Evolutionary conservation across 2,329 filamentous ascomycete genomes (phyloP).

Genomic region (Dactylellina sp.): DNA sequence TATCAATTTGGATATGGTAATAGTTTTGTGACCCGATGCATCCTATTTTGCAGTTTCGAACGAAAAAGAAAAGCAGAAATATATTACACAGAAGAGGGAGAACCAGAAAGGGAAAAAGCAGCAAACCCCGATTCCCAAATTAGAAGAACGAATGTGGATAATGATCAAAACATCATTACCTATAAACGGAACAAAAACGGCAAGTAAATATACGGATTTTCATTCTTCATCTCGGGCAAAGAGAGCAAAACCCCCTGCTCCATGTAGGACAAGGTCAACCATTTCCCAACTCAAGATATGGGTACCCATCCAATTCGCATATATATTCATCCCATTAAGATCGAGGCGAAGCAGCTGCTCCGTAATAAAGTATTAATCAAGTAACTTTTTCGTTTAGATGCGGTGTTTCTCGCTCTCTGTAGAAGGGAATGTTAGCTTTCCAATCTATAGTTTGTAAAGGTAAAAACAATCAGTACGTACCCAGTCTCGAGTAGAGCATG

Average conservation of each 20-base stretch:
- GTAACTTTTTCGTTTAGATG: constrained; percentile 66
- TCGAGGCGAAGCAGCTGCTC: background rate
- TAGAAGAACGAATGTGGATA: constrained; percentile 40
- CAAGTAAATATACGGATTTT: constrained; percentile 22
- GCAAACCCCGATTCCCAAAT: constrained; percentile 36
- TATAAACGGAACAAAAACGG: constrained; percentile 3
- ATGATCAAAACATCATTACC: constrained; percentile 50
- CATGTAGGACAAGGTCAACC: no score
- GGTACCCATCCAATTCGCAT: constrained; percentile 2
- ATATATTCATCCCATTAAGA: constrained; percentile 17
- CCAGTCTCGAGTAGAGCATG: constrained; percentile 97
- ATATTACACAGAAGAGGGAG: constrained; percentile 47
- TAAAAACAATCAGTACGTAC: constrained; percentile 72
- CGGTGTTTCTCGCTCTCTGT: constrained; percentile 82
- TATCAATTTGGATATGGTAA: background rate
- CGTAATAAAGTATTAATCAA: constrained; percentile 34
- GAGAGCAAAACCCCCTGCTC: background rate
- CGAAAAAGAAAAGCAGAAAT: constrained; percentile 37
- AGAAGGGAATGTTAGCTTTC: constrained; percentile 40
- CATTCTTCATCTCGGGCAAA: constrained; percentile 7
- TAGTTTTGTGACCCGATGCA: constrained; percentile 29
- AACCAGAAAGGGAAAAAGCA: constrained; percentile 18
- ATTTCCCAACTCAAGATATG: background rate
- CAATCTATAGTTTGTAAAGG: background rate
- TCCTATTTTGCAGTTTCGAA: constrained; percentile 39